These are phyloP conservation scores for Macrolepiota albuminosa DNA, from an alignment of 768 basidiomycete genomes.

Conservation along the genomic window DNA sequence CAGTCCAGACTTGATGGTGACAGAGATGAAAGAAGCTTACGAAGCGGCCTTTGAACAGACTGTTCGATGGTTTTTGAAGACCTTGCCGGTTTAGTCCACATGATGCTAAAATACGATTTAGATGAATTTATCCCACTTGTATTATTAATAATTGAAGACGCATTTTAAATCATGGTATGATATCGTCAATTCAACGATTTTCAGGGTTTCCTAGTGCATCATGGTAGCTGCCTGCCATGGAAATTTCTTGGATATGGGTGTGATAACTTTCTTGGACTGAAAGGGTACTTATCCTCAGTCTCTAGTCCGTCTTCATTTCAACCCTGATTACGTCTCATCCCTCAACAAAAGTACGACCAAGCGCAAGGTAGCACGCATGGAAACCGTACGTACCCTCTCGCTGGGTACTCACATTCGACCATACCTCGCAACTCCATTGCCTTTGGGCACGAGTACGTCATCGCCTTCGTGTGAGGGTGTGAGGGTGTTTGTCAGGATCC, in stretches of 20 bases:
- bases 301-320: background rate
- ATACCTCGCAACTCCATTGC: too few relatives aligned
- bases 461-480: background rate
- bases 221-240: too few relatives aligned
- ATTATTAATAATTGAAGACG: too few relatives aligned
- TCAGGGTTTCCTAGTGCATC: background rate
- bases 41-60: slow-evolving; percentile 39
- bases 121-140: background rate
- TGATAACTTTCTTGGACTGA: background rate
- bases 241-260: background rate
- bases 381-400: background rate
- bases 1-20: slow-evolving; percentile 32
- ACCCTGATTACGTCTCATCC: background rate
- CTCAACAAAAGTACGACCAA: too few relatives aligned
- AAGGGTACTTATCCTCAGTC: background rate
- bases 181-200: background rate
- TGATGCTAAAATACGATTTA: background rate
- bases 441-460: too few relatives aligned
- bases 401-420: background rate
- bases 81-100: slow-evolving; percentile 19
- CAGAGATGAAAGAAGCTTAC: slow-evolving; percentile 36
- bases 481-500: background rate
- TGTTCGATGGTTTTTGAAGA: slow-evolving; percentile 42
- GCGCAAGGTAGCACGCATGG: background rate
- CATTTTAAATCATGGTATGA: background rate